A percentile compares a stretch with the other conserved stretches of the same genome.
Conservation (phyloP, 345 rosid species). For the Aquilaria yunnanensis region DNA sequence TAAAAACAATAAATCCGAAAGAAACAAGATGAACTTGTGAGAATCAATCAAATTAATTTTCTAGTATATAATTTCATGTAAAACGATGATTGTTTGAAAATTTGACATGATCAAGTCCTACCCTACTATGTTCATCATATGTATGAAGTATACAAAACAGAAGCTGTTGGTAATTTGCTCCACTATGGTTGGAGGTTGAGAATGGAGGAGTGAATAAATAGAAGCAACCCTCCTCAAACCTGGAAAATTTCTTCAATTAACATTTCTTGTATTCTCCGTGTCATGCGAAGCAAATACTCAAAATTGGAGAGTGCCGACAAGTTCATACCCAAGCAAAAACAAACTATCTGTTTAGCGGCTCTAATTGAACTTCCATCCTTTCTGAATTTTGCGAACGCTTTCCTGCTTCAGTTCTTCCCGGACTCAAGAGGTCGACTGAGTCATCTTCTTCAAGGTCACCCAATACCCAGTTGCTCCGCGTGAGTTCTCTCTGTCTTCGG, state of each 20-base stretch:
- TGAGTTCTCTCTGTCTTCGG: slow-evolving; percentile 37
- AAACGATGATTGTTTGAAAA: background rate
- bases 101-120: background rate
- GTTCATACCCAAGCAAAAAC: slow-evolving; percentile 6
- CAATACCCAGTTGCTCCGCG: slow-evolving; percentile 76
- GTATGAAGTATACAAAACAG: slow-evolving; percentile 38
- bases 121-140: slow-evolving; percentile 19
- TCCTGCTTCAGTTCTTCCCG: slow-evolving; percentile 33
- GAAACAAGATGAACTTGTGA: too few relatives aligned
- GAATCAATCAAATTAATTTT: too few relatives aligned
- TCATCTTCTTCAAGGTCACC: slow-evolving; percentile 84
- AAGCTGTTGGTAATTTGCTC: slow-evolving; percentile 13
- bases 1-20: too few relatives aligned
- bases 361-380: slow-evolving; percentile 86
- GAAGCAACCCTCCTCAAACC: slow-evolving; percentile 9
- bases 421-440: slow-evolving; percentile 60
- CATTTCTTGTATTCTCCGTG: slow-evolving; percentile 9
- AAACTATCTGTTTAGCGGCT: slow-evolving; percentile 62
- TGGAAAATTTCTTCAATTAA: slow-evolving; percentile 12
- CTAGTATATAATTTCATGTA: too few relatives aligned
- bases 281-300: slow-evolving; percentile 5
- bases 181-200: slow-evolving; percentile 9
- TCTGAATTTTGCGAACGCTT: slow-evolving; percentile 35
- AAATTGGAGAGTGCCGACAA: slow-evolving; percentile 15
- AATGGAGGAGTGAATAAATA: background rate